Conservation (phyloP, 139 green algal genomes). For the Tetradesmus obliquus region DNA sequence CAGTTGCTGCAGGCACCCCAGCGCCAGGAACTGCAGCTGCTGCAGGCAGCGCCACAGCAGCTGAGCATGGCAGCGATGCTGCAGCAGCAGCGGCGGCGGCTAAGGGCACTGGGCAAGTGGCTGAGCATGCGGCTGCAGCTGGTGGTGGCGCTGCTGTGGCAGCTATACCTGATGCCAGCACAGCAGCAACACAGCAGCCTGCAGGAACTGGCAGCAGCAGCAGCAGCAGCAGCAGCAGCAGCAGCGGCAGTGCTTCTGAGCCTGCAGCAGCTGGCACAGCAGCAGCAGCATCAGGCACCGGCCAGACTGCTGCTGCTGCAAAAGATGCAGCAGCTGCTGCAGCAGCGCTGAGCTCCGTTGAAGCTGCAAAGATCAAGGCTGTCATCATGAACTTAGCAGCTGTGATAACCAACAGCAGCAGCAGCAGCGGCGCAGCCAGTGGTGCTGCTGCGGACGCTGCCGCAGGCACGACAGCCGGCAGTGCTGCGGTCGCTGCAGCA, state of each 20-base stretch:
- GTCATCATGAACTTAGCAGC: not conserved
- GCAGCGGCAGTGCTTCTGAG: not conserved
- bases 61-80: too few species aligned
- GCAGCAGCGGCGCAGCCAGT: not conserved
- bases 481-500: not conserved
- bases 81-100: not conserved
- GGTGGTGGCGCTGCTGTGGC: not conserved
- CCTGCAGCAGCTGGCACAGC: not conserved
- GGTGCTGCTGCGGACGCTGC: not conserved
- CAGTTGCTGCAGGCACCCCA: not conserved
- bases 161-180: not conserved
- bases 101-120: too few species aligned
- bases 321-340: not conserved
- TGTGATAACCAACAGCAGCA: not conserved
- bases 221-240: conserved; percentile 7
- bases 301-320: not conserved
- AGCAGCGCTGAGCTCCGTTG: not conserved
- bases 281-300: not conserved
- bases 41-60: not conserved
- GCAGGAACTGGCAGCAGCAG: not conserved
- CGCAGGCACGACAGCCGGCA: not conserved
- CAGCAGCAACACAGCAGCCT: not conserved
- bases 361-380: conserved; percentile 3
- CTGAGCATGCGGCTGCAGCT: not conserved
- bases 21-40: not conserved